Conservation (phyloP, 192 early-diverging fungal species). For the Coemansia sp. region DNA sequence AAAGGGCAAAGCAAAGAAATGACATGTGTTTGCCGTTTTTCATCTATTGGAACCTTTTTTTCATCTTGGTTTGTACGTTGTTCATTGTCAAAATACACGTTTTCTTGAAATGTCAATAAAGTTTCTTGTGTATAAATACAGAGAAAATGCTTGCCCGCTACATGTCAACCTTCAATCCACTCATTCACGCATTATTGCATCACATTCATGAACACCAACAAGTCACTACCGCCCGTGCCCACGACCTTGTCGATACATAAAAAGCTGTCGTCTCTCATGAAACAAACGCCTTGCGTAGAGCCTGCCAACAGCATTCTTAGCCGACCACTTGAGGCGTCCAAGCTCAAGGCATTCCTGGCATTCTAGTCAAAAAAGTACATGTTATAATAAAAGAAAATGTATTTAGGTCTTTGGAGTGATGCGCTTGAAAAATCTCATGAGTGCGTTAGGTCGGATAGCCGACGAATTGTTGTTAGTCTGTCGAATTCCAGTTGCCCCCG, state of each 20-base stretch:
- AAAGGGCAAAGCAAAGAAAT: neutral
- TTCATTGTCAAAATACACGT: neutral
- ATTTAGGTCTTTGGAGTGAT: slow-evolving; percentile 32
- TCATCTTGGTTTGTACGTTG: neutral
- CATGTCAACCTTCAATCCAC: neutral
- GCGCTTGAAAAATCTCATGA: slow-evolving; percentile 45
- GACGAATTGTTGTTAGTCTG: neutral
- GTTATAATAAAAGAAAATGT: neutral
- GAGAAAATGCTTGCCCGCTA: neutral
- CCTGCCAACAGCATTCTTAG: neutral
- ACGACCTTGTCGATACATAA: neutral
- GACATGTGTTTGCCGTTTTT: neutral
- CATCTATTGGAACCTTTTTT: neutral
- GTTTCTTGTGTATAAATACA: neutral
- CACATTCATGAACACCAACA: slow-evolving; percentile 1
- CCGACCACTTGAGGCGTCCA: neutral
- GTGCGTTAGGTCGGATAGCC: slow-evolving; percentile 35
- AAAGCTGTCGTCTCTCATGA: neutral
- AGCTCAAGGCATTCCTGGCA: slow-evolving; percentile 2
- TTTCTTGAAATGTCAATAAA: no score
- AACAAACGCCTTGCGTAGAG: neutral
- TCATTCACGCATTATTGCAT: neutral
- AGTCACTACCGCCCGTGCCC: slow-evolving; percentile 7
- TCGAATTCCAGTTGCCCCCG: slow-evolving; percentile 2
- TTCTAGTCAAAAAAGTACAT: neutral